Evolutionary conservation across 2,329 filamentous ascomycete genomes (phyloP).

Genomic region (Colletotrichum paranaense): DNA sequence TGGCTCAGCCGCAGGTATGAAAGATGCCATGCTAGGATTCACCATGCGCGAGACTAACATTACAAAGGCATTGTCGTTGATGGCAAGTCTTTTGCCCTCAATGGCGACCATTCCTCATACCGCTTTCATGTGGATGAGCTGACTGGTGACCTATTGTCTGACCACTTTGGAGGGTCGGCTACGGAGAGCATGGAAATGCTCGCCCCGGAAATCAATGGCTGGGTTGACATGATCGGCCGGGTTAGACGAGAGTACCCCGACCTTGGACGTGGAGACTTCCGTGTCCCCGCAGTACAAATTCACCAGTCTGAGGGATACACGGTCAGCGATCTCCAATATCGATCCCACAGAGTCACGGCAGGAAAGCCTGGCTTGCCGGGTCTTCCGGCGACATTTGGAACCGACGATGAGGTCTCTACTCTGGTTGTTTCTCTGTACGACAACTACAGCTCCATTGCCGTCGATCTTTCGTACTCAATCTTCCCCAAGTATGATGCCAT

Average conservation of each 20-base stretch:
- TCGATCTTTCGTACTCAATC: conserved; percentile 71
- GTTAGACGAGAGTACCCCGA: conserved; percentile 72
- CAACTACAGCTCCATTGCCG: conserved; percentile 66
- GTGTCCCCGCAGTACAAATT: conserved; percentile 70
- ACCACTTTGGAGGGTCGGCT: conserved; percentile 70
- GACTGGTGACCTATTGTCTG: conserved; percentile 67
- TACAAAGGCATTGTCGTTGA: conserved; percentile 61
- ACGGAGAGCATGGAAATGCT: conserved; percentile 54
- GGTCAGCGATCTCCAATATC: conserved; percentile 68
- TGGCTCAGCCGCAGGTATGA: conserved; percentile 3
- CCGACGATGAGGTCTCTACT: conserved; percentile 66
- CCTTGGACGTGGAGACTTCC: conserved; percentile 71
- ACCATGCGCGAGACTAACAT: background rate
- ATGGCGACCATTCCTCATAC: conserved; percentile 68
- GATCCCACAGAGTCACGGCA: conserved; percentile 63
- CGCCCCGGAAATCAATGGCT: conserved; percentile 59
- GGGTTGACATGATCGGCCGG: conserved; percentile 62
- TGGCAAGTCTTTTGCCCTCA: conserved; percentile 66
- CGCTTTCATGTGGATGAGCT: conserved; percentile 70
- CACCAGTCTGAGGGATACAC: conserved; percentile 68
- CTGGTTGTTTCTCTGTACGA: conserved; percentile 69
- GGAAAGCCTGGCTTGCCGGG: conserved; percentile 69
- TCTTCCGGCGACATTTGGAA: conserved; percentile 69
- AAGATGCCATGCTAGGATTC: rapidly evolving
- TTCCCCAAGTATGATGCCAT: conserved; percentile 72